phyloP scores from a whole-genome alignment of 2,329 filamentous ascomycete genomes.

The Sporothrix phasma region DNA sequence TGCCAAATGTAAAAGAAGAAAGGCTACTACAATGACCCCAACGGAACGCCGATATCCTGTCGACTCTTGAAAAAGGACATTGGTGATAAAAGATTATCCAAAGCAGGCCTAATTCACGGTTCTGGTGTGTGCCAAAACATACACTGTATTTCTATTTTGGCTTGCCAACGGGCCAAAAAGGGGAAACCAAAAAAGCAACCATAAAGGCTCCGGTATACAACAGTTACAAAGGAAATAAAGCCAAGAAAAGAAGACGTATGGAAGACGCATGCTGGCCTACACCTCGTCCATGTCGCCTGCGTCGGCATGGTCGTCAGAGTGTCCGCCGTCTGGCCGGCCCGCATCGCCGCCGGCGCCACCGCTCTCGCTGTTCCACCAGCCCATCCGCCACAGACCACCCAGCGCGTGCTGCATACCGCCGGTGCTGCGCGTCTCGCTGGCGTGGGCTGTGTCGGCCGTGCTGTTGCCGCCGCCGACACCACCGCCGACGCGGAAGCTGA shows the following conservation, averaged over 20 bases:
- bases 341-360: conserved; percentile 6
- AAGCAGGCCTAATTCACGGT: no score
- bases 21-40: no score
- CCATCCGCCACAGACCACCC: conserved; percentile 43
- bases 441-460: background rate
- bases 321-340: background rate
- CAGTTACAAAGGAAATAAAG: conserved; percentile 1
- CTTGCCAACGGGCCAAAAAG: background rate
- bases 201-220: background rate
- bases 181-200: background rate
- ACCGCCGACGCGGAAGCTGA: background rate
- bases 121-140: background rate
- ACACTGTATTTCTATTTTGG: background rate
- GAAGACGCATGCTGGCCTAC: background rate
- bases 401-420: conserved; percentile 40
- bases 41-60: no score
- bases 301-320: background rate
- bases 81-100: no score
- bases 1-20: background rate
- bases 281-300: background rate
- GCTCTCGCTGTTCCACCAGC: conserved; percentile 38
- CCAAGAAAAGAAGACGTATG: background rate
- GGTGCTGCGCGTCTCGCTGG: conserved; percentile 10
- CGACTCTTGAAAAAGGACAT: no score
- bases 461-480: background rate